A percentile compares a stretch with the other conserved stretches of the same genome.
These are phyloP conservation scores for Arxiozyma telluris DNA, from an alignment of 1,139 yeast genomes.

Conservation along the genomic window DNA sequence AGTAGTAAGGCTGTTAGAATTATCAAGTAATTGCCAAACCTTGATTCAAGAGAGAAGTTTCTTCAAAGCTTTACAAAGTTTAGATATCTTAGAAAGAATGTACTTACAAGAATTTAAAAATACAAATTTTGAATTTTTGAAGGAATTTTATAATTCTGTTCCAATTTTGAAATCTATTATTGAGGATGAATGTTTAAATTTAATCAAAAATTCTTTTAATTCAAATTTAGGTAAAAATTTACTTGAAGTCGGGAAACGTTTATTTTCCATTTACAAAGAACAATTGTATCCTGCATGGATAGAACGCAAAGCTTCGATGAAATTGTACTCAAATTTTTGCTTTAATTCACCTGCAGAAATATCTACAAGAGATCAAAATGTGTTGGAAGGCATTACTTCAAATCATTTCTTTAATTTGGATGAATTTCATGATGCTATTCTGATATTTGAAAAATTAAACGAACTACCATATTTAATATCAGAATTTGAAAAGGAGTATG, in stretches of 20 bases:
- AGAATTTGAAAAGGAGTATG: constrained; percentile 64
- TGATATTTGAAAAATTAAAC: constrained; percentile 70
- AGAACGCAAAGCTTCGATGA: constrained; percentile 30
- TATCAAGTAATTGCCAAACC: constrained; percentile 79
- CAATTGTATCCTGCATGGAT: constrained; percentile 36
- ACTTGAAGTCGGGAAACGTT: constrained; percentile 48
- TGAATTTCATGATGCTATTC: constrained; percentile 70
- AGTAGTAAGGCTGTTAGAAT: constrained; percentile 75
- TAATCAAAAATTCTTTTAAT: constrained; percentile 62
- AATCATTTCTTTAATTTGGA: constrained; percentile 41
- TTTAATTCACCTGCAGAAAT: constrained; percentile 82
- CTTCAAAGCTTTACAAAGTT: constrained; percentile 76
- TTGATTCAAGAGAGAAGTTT: constrained; percentile 56
- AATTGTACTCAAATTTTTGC: constrained; percentile 47
- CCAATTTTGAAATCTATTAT: constrained; percentile 72
- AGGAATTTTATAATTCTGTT: constrained; percentile 60
- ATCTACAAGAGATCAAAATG: constrained; percentile 45
- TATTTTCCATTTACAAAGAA: constrained; percentile 45
- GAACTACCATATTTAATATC: constrained; percentile 51
- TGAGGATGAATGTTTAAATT: constrained; percentile 67
- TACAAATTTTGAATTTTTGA: constrained; percentile 57
- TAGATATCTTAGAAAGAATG: constrained; percentile 63
- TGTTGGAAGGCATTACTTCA: constrained; percentile 23
- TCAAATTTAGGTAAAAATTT: constrained; percentile 52
- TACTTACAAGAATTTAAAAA: constrained; percentile 61